Conservation (phyloP, 1,284 basidiomycete genomes). For the Inonotus obliquus region DNA sequence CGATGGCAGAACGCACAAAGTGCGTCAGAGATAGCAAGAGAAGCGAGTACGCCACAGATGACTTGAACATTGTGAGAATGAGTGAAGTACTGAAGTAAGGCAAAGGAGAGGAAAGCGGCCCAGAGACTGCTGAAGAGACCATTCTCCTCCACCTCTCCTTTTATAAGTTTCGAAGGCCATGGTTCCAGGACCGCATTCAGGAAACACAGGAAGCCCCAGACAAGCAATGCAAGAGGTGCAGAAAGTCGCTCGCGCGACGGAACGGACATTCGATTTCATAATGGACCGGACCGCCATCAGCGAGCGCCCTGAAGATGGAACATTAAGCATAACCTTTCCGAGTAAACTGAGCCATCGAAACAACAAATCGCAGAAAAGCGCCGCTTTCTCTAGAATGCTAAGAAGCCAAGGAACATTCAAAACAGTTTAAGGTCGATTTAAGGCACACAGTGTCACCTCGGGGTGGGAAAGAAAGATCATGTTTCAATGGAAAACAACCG, state of each 20-base stretch:
- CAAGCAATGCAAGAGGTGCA: not conserved
- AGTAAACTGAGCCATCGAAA: not conserved
- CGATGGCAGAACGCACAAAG: conserved; percentile 2
- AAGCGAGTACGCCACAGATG: conserved; percentile 1
- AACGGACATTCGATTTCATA: not conserved
- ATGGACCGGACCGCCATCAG: not conserved
- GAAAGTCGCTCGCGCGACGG: conserved; percentile 10
- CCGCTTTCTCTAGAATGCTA: not conserved
- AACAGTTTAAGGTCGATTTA: not conserved
- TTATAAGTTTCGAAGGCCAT: conserved; percentile 1
- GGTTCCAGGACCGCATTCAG: not conserved
- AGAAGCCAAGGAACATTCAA: not conserved
- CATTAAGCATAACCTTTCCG: not conserved
- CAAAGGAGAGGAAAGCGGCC: conserved; percentile 2
- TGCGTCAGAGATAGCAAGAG: not conserved
- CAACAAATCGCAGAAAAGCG: not conserved
- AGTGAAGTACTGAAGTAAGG: not conserved
- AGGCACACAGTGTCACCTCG: not conserved
- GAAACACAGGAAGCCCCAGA: not conserved
- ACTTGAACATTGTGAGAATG: not conserved
- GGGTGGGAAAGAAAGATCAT: not conserved
- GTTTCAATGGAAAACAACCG: not conserved
- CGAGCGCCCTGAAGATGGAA: not conserved
- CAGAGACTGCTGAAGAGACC: not conserved
- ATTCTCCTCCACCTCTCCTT: not conserved